Evolutionary conservation across 2,329 filamentous ascomycete species (phyloP).

Genomic region (Cercospora sp.): DNA sequence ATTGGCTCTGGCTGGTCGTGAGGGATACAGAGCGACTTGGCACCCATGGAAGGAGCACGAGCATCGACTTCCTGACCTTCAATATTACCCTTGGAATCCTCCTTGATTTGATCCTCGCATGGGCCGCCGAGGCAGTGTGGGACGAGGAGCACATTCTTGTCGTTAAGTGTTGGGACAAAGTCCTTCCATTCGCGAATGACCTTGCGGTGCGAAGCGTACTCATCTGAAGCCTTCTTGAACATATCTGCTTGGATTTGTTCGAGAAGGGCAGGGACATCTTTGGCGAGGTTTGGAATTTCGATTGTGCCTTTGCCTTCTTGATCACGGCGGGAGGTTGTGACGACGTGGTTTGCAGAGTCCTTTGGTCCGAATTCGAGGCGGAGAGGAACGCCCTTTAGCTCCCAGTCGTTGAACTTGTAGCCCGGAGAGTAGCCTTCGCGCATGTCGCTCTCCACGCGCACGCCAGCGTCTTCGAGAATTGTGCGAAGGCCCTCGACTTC

Average conservation of each 20-base stretch:
- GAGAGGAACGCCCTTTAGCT: conserved; percentile 91
- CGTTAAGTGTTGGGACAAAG: conserved; percentile 84
- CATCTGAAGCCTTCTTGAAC: conserved; percentile 70
- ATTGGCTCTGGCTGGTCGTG: conserved; percentile 80
- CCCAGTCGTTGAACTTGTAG: conserved; percentile 99
- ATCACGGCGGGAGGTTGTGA: conserved; percentile 85
- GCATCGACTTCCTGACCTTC: conserved; percentile 67
- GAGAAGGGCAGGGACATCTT: conserved; percentile 75
- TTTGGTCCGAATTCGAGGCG: conserved; percentile 95
- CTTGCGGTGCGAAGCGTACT: conserved; percentile 79
- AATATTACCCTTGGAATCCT: conserved; percentile 76
- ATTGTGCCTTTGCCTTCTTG: conserved; percentile 78
- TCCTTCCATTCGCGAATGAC: conserved; percentile 83
- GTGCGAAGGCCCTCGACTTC: conserved; percentile 71
- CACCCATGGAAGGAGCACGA: conserved; percentile 72
- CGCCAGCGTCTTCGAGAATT: conserved; percentile 68
- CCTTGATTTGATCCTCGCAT: conserved; percentile 95
- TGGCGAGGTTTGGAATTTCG: conserved; percentile 70
- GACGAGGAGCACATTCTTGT: conserved; percentile 89
- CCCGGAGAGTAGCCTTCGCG: conserved; percentile 90
- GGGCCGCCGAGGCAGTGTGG: conserved; percentile 81
- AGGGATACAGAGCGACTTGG: conserved; percentile 74
- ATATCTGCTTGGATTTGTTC: conserved; percentile 89
- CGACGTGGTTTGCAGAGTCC: conserved; percentile 80
- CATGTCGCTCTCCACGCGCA: conserved; percentile 79